These are phyloP conservation scores for Hydnum rufescens DNA, from an alignment of 768 basidiomycete genomes.

Conservation along the genomic window DNA sequence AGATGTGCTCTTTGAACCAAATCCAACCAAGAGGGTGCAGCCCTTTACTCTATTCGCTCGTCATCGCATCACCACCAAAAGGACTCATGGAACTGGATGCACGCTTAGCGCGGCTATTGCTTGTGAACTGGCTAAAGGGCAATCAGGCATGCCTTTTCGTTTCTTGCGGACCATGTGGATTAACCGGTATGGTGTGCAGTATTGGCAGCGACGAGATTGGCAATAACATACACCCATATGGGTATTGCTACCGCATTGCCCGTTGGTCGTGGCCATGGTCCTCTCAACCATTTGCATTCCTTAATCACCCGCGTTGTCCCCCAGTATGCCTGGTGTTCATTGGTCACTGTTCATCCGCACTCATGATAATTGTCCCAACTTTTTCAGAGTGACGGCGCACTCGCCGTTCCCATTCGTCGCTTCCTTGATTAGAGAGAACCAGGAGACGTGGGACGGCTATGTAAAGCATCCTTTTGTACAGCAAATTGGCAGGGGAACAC, in stretches of 20 bases:
- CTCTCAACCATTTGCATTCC: constrained; percentile 69
- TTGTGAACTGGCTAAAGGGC: constrained; percentile 37
- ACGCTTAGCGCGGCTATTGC: constrained; percentile 74
- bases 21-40: constrained; percentile 10
- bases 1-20: constrained; percentile 13
- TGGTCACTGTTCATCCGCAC: not conserved
- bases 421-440: constrained; percentile 38
- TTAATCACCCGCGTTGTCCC: constrained; percentile 30
- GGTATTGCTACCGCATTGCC: constrained; percentile 50
- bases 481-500: constrained; percentile 50
- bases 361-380: not conserved
- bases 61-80: constrained; percentile 42
- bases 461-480: constrained; percentile 73
- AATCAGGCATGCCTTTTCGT: constrained; percentile 19
- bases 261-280: constrained; percentile 61
- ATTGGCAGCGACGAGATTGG: constrained; percentile 35
- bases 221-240: constrained; percentile 48
- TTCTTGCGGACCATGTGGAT: not conserved
- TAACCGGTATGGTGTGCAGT: constrained; percentile 22
- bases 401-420: constrained; percentile 50
- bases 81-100: constrained; percentile 85
- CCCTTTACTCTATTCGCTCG: constrained; percentile 33
- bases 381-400: constrained; percentile 29
- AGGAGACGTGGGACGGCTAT: constrained; percentile 45
- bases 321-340: constrained; percentile 24